Base-by-base conservation (phyloP, 2,329 filamentous ascomycete species). In the Cryphonectria naterciae region DNA sequence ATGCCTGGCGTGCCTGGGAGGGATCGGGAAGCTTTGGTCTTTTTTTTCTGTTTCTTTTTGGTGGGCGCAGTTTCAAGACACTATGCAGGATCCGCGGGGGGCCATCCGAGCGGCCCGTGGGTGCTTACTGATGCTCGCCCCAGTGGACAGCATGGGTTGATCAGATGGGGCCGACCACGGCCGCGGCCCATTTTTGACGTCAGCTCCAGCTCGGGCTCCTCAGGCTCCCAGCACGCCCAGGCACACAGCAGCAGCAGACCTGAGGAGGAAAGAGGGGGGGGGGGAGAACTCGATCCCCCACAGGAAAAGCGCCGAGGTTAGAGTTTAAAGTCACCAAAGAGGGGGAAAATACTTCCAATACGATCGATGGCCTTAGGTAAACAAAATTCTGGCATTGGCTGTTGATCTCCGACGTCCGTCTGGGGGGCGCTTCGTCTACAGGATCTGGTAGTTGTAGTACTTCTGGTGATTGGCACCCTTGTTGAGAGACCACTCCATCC, bases 381-480 rank as follows among this genome's bases (percentile, higher is more conserved):
- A 32, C 25, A 13, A 58, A 19, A 32, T 10, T 32, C 19, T 58
- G 17, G 60, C 35, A 62, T 62, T 62, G 60, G 19, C 37, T 39
- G 25, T 19, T 19, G 25, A 35, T 10, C 46, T n/a, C 19, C 41
- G 11, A 37, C 19, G 11, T 39, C 35, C 35, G 10, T 25, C 22
- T 28, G 28, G 43, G 13, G 13, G 15, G 32, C n/a, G 28, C 65
- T 37, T 35, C 83, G 68, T 79, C 79, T 73, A 81, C 77, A 84
- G 67, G 80, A 85, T 73, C 61, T 68, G 70, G 82, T 87, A 87
- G 78, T 86, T 86, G 80, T 87, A 88, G 75, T 83, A 84, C 79
- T 88, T 87, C 80, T 97, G 93, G 84, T 87, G 87, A 82, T 98
- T 97, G 72, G 84, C 86, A 77, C 88, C 88, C 83, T 89, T 92